Conservation (phyloP, 495 filamentous ascomycete species). For the Podospora pseudopauciseta region DNA sequence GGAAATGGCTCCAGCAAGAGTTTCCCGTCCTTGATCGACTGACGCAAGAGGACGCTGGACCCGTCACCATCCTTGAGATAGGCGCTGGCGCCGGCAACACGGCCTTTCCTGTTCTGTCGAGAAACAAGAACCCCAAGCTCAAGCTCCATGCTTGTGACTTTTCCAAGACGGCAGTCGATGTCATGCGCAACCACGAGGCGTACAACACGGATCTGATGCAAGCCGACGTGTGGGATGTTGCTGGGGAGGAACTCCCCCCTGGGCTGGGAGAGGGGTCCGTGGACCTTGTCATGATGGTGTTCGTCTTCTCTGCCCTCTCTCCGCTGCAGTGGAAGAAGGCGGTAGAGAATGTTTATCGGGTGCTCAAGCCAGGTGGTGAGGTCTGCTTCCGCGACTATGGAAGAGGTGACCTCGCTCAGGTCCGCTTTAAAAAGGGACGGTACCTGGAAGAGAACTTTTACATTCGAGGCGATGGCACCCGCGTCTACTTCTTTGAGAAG, state of each 20-base stretch:
- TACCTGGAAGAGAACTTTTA: constrained; percentile 97
- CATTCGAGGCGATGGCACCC: constrained; percentile 88
- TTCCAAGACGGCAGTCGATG: constrained; percentile 81
- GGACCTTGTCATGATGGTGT: constrained; percentile 89
- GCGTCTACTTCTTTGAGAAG: constrained; percentile 94
- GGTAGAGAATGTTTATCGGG: constrained; percentile 71
- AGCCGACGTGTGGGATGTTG: constrained; percentile 91
- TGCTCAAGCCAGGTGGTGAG: constrained; percentile 84
- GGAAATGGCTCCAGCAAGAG: constrained; percentile 94
- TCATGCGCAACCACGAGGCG: constrained; percentile 69
- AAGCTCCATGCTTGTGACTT: constrained; percentile 91
- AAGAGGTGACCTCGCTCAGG: constrained; percentile 90
- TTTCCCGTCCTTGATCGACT: constrained; percentile 78
- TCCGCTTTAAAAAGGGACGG: constrained; percentile 89
- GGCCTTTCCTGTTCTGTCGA: constrained; percentile 78
- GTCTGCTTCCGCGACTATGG: constrained; percentile 96
- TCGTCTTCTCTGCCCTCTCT: constrained; percentile 90
- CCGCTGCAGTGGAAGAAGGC: constrained; percentile 82
- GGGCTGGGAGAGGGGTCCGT: constrained; percentile 70
- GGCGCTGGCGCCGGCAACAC: constrained; percentile 96
- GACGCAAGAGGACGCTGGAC: constrained; percentile 58
- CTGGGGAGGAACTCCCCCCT: constrained; percentile 65
- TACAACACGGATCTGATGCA: constrained; percentile 62
- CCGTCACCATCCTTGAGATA: constrained; percentile 72
- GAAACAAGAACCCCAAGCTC: constrained; percentile 75